Evolutionary conservation across 2,329 filamentous ascomycete genomes (phyloP), one percentile per base, ranked within the genome.

Genomic region (Scortechinia acanthostroma): DNA sequence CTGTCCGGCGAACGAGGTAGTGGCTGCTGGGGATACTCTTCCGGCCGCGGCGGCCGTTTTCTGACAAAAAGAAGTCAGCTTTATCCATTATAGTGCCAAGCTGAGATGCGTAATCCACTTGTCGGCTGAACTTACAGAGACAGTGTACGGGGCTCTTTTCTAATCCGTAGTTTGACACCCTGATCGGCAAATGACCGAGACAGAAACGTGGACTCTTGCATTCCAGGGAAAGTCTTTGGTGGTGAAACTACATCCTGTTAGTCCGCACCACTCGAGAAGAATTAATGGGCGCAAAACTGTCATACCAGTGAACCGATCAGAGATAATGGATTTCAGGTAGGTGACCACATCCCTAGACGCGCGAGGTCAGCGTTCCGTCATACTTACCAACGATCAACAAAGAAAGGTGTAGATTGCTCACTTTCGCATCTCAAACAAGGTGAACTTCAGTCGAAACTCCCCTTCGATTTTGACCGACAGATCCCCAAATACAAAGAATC

Each of bases 401-500:
- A 42, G 52, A 52, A 23, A 50, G 53, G 13, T n/a, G n/a, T n/a
- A n/a, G n/a, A n/a, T n/a, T n/a, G 56, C 58, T 42, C 57, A 57
- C 25, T 59, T 57, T 49, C 63, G 71, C 65, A 88, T 78, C 60
- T 91, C 86, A 61, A 85, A 91, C 14, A 95, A 71, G 43, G 78
- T 84, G 58, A 95, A 95, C 46, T 81, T 76, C 30, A 95, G 72
- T 25, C 83, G 74, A 58, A 82, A 91, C 17, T 70, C 72, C 22
- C 90, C 90, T 54, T 86, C 78, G 20, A 80, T 70, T 57, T 85
- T 85, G 48, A 91, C 80, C 0, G 88, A 93, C 19, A 95, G 70
- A 61, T 95, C 89, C 3, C 86, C 86, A 62, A 94, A 95, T n/a
- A 95, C 83, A 56, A 95, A 95, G 65, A 90, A 94, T 1, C 83